Conservation (phyloP, 345 rosid genomes). For the Citrus sinensis region DVS_A1.0 CM039162.1:9552001-9552500, state of each 20-base stretch:
- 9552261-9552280: slow-evolving; percentile 15
- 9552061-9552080: too few species aligned
- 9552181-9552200: slow-evolving; percentile 18
- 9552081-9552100: too few species aligned
- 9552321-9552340: background rate
- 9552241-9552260: slow-evolving; percentile 18
- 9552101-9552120: too few species aligned
- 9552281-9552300: slow-evolving; percentile 5
- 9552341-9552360: background rate
- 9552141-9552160: too few species aligned
- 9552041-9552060: too few species aligned
- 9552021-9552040: too few species aligned
- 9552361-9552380: background rate
- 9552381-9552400: slow-evolving; percentile 5
- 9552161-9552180: too few species aligned
- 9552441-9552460: slow-evolving; percentile 14
- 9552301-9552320: background rate
- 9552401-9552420: slow-evolving; percentile 2
- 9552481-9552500: slow-evolving; percentile 42
- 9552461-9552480: slow-evolving; percentile 36
- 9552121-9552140: too few species aligned
- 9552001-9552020: too few species aligned
- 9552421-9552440: slow-evolving; percentile 19
- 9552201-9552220: slow-evolving; percentile 19
- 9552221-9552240: slow-evolving; percentile 11